These are phyloP conservation scores for Ormosia semicastrata DNA, from an alignment of 306 rosid species.

Conservation along the genomic window DNA sequence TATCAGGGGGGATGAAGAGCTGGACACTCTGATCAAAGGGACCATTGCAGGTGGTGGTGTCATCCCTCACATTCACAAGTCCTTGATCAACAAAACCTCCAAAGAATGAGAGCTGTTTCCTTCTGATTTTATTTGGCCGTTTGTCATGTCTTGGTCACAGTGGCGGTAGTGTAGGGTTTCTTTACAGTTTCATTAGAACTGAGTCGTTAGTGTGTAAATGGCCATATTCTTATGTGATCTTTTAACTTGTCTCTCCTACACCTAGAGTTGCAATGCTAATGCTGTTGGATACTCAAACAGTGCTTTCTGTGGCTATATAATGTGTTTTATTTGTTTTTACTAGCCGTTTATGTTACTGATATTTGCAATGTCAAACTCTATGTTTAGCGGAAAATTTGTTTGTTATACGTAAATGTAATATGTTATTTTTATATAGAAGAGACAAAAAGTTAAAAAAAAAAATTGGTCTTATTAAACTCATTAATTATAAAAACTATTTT, in stretches of 20 bases:
- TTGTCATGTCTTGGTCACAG: conserved; percentile 9
- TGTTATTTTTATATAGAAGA: too few species aligned
- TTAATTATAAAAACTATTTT: too few species aligned
- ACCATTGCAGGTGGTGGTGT: conserved; percentile 97
- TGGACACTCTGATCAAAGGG: conserved; percentile 85
- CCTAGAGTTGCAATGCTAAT: not conserved
- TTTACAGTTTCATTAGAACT: conserved; percentile 4
- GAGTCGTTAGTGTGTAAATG: conserved; percentile 22
- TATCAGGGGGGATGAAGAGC: conserved; percentile 85
- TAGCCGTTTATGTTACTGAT: not conserved
- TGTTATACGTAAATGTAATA: too few species aligned
- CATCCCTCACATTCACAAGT: conserved; percentile 43
- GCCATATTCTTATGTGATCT: not conserved
- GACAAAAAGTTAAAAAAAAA: too few species aligned
- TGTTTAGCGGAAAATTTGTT: too few species aligned
- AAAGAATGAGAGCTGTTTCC: conserved; percentile 26
- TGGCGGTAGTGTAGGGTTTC: conserved; percentile 6
- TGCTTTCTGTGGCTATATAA: not conserved
- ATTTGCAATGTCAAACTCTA: not conserved
- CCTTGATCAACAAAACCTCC: conserved; percentile 44
- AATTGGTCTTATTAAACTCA: too few species aligned
- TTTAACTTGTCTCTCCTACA: not conserved
- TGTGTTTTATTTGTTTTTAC: not conserved
- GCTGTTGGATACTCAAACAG: not conserved
- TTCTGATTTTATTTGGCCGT: not conserved